Conservation (phyloP, 2,329 filamentous ascomycete species). For the Knufia petricola region DNA sequence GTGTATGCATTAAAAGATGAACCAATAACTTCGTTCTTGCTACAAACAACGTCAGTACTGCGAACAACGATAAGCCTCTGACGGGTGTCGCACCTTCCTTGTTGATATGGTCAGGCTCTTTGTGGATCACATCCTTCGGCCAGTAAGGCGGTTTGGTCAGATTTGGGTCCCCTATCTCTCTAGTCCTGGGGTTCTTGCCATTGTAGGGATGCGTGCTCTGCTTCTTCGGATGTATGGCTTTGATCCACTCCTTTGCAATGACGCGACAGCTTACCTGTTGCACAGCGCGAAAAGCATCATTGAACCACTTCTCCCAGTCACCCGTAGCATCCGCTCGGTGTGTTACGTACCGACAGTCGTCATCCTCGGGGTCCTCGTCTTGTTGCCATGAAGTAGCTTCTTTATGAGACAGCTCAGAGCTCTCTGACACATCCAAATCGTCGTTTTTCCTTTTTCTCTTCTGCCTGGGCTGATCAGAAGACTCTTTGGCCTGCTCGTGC, state of each 20-base stretch:
- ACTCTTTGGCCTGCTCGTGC: slow-evolving; percentile 11
- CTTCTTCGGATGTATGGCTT: slow-evolving; percentile 38
- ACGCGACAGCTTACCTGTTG: slow-evolving; percentile 38
- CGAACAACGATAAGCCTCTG: not conserved
- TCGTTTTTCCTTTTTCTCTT: not conserved
- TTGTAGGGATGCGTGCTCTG: slow-evolving; percentile 42
- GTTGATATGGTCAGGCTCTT: slow-evolving; percentile 40
- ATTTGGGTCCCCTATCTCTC: slow-evolving; percentile 32
- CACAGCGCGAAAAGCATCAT: slow-evolving; percentile 33
- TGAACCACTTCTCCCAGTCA: slow-evolving; percentile 33
- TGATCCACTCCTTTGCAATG: slow-evolving; percentile 39
- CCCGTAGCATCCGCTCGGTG: slow-evolving; percentile 30
- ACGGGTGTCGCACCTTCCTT: slow-evolving; percentile 32
- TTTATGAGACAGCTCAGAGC: no score
- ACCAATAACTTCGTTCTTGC: slow-evolving; percentile 22
- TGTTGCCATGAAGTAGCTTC: slow-evolving; percentile 24
- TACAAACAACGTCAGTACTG: slow-evolving; percentile 8
- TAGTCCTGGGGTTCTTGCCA: slow-evolving; percentile 32
- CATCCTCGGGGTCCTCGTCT: slow-evolving; percentile 1
- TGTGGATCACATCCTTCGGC: slow-evolving; percentile 33
- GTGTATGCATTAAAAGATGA: slow-evolving; percentile 21
- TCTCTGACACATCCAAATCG: slow-evolving; percentile 15
- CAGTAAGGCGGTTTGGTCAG: slow-evolving; percentile 34
- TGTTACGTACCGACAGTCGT: not conserved
- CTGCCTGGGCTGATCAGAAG: not conserved